Conservation (phyloP, 441 rosid genomes). For the Euphorbia corollata region DNA sequence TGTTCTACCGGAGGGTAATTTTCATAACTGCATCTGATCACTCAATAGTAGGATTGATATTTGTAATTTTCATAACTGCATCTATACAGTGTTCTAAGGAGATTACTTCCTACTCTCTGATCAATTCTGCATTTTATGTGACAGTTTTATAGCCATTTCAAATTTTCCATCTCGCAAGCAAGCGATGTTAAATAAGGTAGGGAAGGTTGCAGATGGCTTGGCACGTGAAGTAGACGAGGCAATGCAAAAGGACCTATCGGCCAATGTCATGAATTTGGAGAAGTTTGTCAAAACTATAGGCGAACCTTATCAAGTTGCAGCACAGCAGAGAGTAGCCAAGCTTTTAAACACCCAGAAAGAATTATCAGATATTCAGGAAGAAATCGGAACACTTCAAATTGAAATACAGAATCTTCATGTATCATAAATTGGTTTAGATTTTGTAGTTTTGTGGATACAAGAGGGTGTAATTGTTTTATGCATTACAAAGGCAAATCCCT, state of each 20-base stretch:
- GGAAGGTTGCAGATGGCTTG: slow-evolving; percentile 52
- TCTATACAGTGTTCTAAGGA: too few species aligned
- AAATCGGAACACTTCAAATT: slow-evolving; percentile 42
- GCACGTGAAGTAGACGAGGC: slow-evolving; percentile 74
- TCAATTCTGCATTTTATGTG: slow-evolving; percentile 15
- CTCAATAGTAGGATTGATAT: not conserved
- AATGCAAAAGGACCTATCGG: slow-evolving; percentile 73
- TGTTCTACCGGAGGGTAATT: slow-evolving; percentile 94
- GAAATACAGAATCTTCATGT: slow-evolving; percentile 39
- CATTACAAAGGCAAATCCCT: too few species aligned
- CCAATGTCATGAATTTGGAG: slow-evolving; percentile 40
- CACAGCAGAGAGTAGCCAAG: slow-evolving; percentile 52
- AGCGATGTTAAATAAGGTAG: slow-evolving; percentile 57
- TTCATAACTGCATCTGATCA: slow-evolving; percentile 3
- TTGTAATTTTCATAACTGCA: too few species aligned
- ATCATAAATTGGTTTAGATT: too few species aligned
- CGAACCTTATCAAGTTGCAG: slow-evolving; percentile 72
- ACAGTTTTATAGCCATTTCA: slow-evolving; percentile 66
- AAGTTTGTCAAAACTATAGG: slow-evolving; percentile 47
- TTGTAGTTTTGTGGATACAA: too few species aligned
- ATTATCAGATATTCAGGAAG: slow-evolving; percentile 39
- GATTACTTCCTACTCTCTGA: slow-evolving; percentile 5
- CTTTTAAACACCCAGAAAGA: slow-evolving; percentile 46
- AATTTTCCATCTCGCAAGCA: slow-evolving; percentile 67
- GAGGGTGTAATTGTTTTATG: too few species aligned